Percentiles rank a stretch among this genome's conserved stretches.
Conservation (phyloP, 2,329 filamentous ascomycete genomes). For the Colletotrichum cereale region DNA sequence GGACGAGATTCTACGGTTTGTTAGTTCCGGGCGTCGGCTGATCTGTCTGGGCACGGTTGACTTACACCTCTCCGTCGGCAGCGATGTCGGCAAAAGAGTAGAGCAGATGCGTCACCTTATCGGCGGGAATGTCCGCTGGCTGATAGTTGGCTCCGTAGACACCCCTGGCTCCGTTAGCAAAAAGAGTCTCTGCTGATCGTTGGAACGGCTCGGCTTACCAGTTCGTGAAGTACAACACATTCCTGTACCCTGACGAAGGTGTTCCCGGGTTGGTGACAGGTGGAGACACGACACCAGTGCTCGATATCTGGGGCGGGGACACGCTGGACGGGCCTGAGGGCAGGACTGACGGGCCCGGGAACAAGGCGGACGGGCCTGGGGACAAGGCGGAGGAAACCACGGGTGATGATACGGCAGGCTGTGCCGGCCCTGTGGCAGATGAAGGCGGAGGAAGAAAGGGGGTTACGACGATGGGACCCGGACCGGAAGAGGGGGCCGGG, state of each 20-base stretch:
- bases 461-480: not conserved
- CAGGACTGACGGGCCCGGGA: no score
- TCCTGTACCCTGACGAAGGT: constrained; percentile 44
- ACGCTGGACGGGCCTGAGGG: not conserved
- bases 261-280: constrained; percentile 2
- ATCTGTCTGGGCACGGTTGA: constrained; percentile 19
- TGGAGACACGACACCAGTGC: not conserved
- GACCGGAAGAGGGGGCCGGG: not conserved
- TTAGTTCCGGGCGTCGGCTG: constrained; percentile 16
- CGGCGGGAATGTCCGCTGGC: constrained; percentile 75
- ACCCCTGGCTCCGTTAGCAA: constrained; percentile 49
- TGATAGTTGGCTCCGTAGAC: constrained; percentile 63
- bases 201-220: constrained; percentile 55
- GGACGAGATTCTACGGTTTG: constrained; percentile 60
- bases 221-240: constrained; percentile 67
- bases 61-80: constrained; percentile 61
- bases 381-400: not conserved
- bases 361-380: not conserved
- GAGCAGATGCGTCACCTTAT: constrained; percentile 80
- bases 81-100: constrained; percentile 67
- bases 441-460: constrained; percentile 10
- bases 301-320: not conserved
- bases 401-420: not conserved
- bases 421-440: not conserved
- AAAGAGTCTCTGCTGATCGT: not conserved